A percentile compares a stretch with the other conserved stretches of the same genome.
Conservation (phyloP, 73 alveolate species). For the Breviolum minutum region DNA sequence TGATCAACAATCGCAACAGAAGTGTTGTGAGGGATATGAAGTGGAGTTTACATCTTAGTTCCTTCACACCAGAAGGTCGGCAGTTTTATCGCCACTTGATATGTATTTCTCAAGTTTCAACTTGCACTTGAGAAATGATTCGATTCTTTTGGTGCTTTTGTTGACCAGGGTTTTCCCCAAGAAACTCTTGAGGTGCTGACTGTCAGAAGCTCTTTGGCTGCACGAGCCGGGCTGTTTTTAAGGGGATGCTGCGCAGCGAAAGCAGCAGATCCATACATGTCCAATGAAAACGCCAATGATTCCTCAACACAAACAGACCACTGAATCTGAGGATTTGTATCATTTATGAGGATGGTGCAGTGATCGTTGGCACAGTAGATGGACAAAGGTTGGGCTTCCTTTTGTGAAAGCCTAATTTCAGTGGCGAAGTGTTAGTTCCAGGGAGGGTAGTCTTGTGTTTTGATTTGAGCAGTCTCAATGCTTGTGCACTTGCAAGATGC, state of each 20-base stretch:
- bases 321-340: conserved; percentile 96
- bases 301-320: not conserved
- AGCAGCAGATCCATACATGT: not conserved
- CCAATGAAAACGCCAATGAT: not conserved
- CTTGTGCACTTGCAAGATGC: not conserved
- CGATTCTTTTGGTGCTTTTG: no score
- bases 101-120: not conserved
- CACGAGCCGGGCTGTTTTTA: no score
- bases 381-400: conserved; percentile 98
- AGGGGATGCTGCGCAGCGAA: no score
- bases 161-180: no score
- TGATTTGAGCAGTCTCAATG: not conserved
- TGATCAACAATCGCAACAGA: conserved; percentile 99
- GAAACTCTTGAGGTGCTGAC: conserved; percentile 90
- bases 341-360: conserved; percentile 99
- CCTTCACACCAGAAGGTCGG: not conserved
- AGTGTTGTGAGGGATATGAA: conserved; percentile 99
- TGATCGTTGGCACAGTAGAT: conserved; percentile 99
- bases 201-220: conserved; percentile 60
- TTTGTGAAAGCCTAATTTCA: not conserved
- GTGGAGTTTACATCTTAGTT: conserved; percentile 99
- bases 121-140: not conserved
- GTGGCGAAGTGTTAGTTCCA: not conserved
- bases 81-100: not conserved
- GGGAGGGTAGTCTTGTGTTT: not conserved